phyloP scores from a whole-genome alignment of 2,329 filamentous ascomycete species.

The Hypoxylon sp. region DNA sequence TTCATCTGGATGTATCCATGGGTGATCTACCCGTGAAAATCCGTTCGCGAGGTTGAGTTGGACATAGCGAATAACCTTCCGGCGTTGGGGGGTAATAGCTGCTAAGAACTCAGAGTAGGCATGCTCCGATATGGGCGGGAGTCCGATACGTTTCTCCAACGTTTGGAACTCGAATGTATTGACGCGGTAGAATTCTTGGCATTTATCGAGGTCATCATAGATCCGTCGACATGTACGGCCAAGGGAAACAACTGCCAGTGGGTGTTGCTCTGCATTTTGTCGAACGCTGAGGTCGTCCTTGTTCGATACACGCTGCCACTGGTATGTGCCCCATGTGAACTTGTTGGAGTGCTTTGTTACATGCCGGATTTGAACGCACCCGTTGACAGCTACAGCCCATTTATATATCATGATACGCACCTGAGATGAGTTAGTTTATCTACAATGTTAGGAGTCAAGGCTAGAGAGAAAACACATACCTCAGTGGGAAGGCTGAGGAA shows the following conservation, averaged over 20 bases:
- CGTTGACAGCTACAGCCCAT: constrained; percentile 1
- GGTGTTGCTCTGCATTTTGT: background rate
- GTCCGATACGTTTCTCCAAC: too few species aligned
- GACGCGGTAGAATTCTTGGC: constrained; percentile 16
- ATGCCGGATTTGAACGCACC: background rate
- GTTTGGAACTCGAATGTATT: constrained; percentile 16
- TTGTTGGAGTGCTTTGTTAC: constrained; percentile 5
- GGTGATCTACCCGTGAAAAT: background rate
- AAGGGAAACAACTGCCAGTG: constrained; percentile 1
- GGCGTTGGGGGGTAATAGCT: constrained; percentile 15
- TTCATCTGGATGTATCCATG: background rate
- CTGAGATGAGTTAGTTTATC: constrained; percentile 6
- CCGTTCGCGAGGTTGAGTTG: too few species aligned
- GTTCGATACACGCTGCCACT: background rate
- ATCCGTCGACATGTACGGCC: constrained; percentile 2
- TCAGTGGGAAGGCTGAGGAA: constrained; percentile 6
- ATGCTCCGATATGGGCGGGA: too few species aligned
- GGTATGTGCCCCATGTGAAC: background rate
- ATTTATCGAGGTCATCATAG: background rate
- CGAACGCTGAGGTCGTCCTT: too few species aligned
- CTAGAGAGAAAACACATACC: constrained; percentile 1
- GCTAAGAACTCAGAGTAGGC: constrained; percentile 3
- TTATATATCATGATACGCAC: constrained; percentile 17
- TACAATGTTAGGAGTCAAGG: background rate
- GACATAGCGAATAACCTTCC: background rate